These are phyloP conservation scores for Epicoccum nigrum DNA, from an alignment of 2,329 filamentous ascomycete genomes.

Conservation along the genomic window DNA sequence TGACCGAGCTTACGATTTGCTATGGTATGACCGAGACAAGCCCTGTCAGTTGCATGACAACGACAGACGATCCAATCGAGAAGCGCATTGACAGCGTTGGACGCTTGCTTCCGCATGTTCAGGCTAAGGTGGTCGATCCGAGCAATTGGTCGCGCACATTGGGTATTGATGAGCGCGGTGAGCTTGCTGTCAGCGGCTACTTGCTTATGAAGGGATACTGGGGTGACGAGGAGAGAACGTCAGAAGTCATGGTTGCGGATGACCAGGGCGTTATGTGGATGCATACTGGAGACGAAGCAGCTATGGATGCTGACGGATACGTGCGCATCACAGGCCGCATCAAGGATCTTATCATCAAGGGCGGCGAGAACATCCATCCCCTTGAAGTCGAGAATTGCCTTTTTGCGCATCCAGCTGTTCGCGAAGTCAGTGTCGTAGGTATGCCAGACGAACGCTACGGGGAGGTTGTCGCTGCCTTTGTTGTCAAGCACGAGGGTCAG, in stretches of 20 bases:
- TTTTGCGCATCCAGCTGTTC: conserved; percentile 71
- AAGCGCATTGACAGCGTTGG: conserved; percentile 80
- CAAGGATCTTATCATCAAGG: conserved; percentile 94
- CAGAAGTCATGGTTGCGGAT: conserved; percentile 68
- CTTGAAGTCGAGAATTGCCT: conserved; percentile 91
- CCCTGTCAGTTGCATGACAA: conserved; percentile 78
- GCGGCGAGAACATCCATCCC: conserved; percentile 95
- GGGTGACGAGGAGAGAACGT: conserved; percentile 72
- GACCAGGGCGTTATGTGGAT: conserved; percentile 75
- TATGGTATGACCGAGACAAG: conserved; percentile 96
- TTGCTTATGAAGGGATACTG: conserved; percentile 92
- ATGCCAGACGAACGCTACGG: conserved; percentile 82
- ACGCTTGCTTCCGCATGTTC: conserved; percentile 80
- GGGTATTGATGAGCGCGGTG: conserved; percentile 71
- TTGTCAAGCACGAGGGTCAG: conserved; percentile 60
- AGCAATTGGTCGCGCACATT: conserved; percentile 65
- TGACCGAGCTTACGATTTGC: conserved; percentile 86
- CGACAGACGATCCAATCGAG: conserved; percentile 73
- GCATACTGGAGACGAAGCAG: conserved; percentile 88
- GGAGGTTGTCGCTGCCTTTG: conserved; percentile 84
- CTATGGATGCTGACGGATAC: conserved; percentile 82
- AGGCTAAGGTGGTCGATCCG: conserved; percentile 76
- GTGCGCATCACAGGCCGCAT: conserved; percentile 88
- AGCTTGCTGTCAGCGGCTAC: conserved; percentile 84
- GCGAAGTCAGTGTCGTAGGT: conserved; percentile 82